These are phyloP conservation scores for Pholiota adiposa DNA, from an alignment of 1,284 basidiomycete species.

Conservation along the genomic window DNA sequence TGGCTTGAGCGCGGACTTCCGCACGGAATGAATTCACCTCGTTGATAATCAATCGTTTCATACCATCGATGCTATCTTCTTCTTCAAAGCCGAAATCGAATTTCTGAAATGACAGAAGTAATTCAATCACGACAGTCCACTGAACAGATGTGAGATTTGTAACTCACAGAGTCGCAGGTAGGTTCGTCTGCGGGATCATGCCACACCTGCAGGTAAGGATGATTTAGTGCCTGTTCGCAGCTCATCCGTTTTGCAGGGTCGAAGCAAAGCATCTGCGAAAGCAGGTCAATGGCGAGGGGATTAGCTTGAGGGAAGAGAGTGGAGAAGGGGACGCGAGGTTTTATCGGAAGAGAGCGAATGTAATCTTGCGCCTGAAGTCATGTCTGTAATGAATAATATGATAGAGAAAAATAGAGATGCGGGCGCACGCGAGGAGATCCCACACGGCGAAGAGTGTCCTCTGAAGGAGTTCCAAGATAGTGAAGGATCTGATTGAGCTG, in stretches of 20 bases:
- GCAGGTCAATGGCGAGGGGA: conserved; percentile 90
- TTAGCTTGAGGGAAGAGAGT: conserved; percentile 94
- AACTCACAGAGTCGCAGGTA: conserved; percentile 66
- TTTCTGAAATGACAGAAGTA: conserved; percentile 44
- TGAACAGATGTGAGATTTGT: background rate
- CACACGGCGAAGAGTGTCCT: conserved; percentile 94
- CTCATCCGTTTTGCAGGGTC: conserved; percentile 96
- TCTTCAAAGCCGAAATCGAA: conserved; percentile 99
- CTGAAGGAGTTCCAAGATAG: conserved; percentile 95
- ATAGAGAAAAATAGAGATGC: background rate
- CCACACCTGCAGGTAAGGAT: conserved; percentile 95
- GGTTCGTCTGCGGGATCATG: conserved; percentile 95
- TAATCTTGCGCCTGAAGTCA: conserved; percentile 89
- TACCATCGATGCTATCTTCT: conserved; percentile 95
- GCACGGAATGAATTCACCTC: conserved; percentile 91
- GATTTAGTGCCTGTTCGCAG: conserved; percentile 94
- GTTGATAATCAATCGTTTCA: conserved; percentile 94
- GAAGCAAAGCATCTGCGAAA: conserved; percentile 92
- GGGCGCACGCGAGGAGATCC: conserved; percentile 82
- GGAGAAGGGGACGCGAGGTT: conserved; percentile 90
- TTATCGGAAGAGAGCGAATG: conserved; percentile 97
- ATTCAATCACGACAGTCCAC: background rate
- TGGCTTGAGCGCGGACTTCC: conserved; percentile 82
- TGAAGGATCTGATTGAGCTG: conserved; percentile 99
- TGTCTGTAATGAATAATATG: conserved; percentile 4